phyloP scores from a whole-genome alignment of 345 rosid species.

The Eucalyptus urophylla region DNA sequence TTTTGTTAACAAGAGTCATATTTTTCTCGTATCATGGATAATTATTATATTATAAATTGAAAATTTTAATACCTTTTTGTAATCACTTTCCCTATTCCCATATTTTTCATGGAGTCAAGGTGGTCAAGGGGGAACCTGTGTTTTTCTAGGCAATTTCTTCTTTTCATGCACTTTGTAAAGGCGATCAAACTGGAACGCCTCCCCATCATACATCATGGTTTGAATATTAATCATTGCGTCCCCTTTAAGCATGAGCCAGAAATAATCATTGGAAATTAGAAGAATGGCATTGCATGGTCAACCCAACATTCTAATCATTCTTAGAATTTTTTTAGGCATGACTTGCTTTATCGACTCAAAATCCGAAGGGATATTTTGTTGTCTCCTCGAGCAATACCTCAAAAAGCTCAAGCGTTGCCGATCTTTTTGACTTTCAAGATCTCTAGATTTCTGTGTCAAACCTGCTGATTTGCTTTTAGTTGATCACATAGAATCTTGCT shows the following conservation, averaged over 20 bases:
- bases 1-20: background rate
- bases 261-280: background rate
- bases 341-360: background rate
- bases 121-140: background rate
- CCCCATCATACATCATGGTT: background rate
- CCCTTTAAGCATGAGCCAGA: background rate
- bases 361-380: slow-evolving; percentile 3
- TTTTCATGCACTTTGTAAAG: background rate
- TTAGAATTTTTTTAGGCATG: slow-evolving; percentile 4
- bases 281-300: background rate
- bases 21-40: background rate
- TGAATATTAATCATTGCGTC: background rate
- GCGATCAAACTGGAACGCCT: background rate
- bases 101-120: background rate
- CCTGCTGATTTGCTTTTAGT: background rate
- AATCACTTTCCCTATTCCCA: background rate
- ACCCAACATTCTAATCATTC: background rate
- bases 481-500: background rate
- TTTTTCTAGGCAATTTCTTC: background rate
- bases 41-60: background rate
- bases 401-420: background rate
- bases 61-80: background rate
- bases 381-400: background rate
- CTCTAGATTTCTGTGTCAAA: background rate
- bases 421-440: background rate